Base-by-base conservation (phyloP, 257 asterid genomes). In the Rubia yunnanensis region DNA sequence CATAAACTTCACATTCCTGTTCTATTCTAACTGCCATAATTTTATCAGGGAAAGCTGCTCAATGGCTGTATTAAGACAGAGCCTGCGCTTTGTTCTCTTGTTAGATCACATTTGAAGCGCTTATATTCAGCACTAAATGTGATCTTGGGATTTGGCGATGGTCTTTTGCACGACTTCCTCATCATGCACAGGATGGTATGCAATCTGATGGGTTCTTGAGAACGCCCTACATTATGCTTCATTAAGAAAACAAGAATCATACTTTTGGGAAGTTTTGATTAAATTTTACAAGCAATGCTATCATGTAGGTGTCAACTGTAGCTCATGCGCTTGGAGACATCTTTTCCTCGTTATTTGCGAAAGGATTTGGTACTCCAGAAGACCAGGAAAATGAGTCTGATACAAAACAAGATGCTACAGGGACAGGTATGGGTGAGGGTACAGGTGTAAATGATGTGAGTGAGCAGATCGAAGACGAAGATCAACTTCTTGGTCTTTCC, bases 351-450 rank as follows among this genome's bases (percentile, higher is more conserved):
- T 76, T 94, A 59, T 88, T 88, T 72, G 74, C 88, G 64, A 82
- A 83, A 77, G 99, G 97, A 32, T 88, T 72, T 75, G 97, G 99
- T 50, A 72, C 77, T 53, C 57, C 71, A 24, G 92, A 90, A 63
- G 96, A 84, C n/a, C 82, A 83, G 72, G 77, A 75, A 41, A 70
- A 70, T 60, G 90, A 82, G 34, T 55, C 74, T 56, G 65, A 62
- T 68, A 72, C 35, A 55, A 79, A 84, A 72, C 79, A 83, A 70
- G 95, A 94, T 69, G 92, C 89, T 50, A 76, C 69, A 68, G 99
- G 97, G 71, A 94, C 94, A 11, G 99, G 99, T 66, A 86, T 94
- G 90, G 96, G 97, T 67, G 95, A 90, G 69, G 99, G 99, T 50
- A 76, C 78, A 22, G 99, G 99, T 58, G 34, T 76, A 57, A 85